Evolutionary conservation across 495 filamentous ascomycete species (phyloP).

Genomic region (Choiromyces venosus): DNA sequence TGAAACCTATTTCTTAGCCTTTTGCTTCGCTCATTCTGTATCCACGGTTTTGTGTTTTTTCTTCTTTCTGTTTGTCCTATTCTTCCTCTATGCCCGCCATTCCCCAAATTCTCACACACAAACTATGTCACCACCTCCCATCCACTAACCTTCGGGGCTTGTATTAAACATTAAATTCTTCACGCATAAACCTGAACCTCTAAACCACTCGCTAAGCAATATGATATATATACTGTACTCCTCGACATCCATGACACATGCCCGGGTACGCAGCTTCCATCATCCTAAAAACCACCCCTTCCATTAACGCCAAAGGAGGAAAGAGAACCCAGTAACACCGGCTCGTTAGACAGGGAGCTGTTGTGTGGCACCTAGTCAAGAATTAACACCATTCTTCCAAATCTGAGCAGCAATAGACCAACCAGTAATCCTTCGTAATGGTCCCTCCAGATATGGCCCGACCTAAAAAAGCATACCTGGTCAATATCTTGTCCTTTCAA

Average conservation of each 20-base stretch:
- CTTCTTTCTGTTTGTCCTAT: no score
- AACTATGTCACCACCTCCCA: not conserved
- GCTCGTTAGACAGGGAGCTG: constrained; percentile 37
- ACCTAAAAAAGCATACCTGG: constrained; percentile 19
- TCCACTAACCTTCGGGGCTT: not conserved
- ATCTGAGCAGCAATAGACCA: constrained; percentile 23
- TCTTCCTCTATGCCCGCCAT: not conserved
- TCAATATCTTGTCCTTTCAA: constrained; percentile 12
- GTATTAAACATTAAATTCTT: constrained; percentile 1
- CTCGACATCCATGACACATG: not conserved
- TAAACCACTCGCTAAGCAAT: not conserved
- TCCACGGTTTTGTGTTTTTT: not conserved
- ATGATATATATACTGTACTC: not conserved
- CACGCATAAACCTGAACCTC: not conserved
- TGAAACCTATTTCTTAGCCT: not conserved
- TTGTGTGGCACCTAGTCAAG: constrained; percentile 27
- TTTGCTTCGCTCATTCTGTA: not conserved
- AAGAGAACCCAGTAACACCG: not conserved
- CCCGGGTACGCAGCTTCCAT: not conserved
- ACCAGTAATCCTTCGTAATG: constrained; percentile 41
- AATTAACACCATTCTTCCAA: not conserved
- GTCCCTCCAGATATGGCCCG: constrained; percentile 37
- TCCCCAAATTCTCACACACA: not conserved
- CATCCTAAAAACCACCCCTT: not conserved
- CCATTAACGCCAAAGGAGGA: not conserved